Base-by-base conservation (phyloP, 2,329 filamentous ascomycete species). In the Diplodia corticola region DNA sequence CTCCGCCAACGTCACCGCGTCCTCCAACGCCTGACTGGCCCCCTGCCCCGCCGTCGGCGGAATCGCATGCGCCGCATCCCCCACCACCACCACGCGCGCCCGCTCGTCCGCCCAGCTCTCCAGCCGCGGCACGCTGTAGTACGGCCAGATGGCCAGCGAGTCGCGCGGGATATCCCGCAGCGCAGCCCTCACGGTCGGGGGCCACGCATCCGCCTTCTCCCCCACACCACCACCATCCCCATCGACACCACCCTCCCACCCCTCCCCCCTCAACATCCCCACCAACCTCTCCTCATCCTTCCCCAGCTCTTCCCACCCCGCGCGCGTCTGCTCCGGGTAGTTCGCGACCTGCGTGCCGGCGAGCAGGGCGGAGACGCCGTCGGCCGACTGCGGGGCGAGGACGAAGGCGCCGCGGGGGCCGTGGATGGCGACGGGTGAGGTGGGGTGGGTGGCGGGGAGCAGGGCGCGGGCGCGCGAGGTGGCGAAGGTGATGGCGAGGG, bases 1-100 rank as follows among this genome's bases (percentile, higher is more conserved):
- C 44, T 48, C 26, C 28, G 88, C 88, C 0, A 91, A 76, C 0
- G 88, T 86, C 0, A 87, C 87, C 0, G 87, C 88, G 63, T 91
- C 89, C 72, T 91, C 89, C 0, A 91, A 78, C 0, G 86, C 85
- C 3, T 84, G 87, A 71, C 89, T 89, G 13, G 89, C 89, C 0
- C 89, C 72, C 57, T 71, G 68, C 1, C 67, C 68, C 65, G 71
- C 69, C 50, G 70, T 72, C 2, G 70, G 71, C 7, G 71, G 68
- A 68, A 71, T 72, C 5, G 69, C 48, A 61, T 73, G 71, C 20
- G 70, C 69, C 12, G 71, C 71, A 55, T 73, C 71, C 7, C 71
- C 71, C 12, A 73, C 44, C 13, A 72, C 64, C 2, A 71, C n/a
- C 1, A 72, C 37, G 4, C 50, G 30, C 15, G 48, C 61, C 1